Conservation (phyloP, 495 filamentous ascomycete species). For the Bryoglossum gracile region DNA sequence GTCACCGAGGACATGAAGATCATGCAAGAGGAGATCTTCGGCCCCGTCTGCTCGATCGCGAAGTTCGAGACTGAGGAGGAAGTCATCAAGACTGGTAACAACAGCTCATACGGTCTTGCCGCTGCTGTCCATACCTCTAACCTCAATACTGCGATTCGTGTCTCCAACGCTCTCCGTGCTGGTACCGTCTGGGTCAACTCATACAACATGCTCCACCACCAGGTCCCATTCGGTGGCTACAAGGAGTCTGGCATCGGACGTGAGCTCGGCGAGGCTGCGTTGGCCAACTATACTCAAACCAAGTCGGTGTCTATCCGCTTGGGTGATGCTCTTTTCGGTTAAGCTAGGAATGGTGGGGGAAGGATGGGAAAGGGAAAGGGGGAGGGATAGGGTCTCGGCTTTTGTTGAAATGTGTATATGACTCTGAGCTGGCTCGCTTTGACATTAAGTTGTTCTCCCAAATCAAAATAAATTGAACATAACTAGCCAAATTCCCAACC, state of each 20-base stretch:
- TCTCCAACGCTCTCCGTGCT: slow-evolving; percentile 72
- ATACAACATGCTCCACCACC: slow-evolving; percentile 81
- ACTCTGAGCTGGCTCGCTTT: slow-evolving; percentile 1
- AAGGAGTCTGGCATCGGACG: slow-evolving; percentile 92
- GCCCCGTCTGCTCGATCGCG: slow-evolving; percentile 85
- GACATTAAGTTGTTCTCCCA: not conserved
- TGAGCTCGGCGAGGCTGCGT: slow-evolving; percentile 86
- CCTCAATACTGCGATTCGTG: slow-evolving; percentile 87
- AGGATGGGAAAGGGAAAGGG: slow-evolving; percentile 5
- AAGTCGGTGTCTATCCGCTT: slow-evolving; percentile 53
- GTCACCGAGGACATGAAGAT: slow-evolving; percentile 93
- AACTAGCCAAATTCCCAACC: not conserved
- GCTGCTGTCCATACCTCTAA: slow-evolving; percentile 89
- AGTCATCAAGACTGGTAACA: slow-evolving; percentile 73
- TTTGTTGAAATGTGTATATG: slow-evolving; percentile 21
- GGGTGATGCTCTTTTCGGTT: slow-evolving; percentile 34
- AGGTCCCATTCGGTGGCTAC: slow-evolving; percentile 83
- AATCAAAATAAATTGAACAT: not conserved
- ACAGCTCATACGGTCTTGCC: slow-evolving; percentile 79
- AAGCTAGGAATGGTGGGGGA: slow-evolving; percentile 3
- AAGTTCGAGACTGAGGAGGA: slow-evolving; percentile 92
- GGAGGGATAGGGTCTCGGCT: not conserved
- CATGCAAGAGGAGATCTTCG: slow-evolving; percentile 97
- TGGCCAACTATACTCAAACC: slow-evolving; percentile 85
- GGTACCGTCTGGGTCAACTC: slow-evolving; percentile 96